Base-by-base conservation (phyloP, 2,329 filamentous ascomycete genomes). In the Cylindrodendrum hubeiense region DNA sequence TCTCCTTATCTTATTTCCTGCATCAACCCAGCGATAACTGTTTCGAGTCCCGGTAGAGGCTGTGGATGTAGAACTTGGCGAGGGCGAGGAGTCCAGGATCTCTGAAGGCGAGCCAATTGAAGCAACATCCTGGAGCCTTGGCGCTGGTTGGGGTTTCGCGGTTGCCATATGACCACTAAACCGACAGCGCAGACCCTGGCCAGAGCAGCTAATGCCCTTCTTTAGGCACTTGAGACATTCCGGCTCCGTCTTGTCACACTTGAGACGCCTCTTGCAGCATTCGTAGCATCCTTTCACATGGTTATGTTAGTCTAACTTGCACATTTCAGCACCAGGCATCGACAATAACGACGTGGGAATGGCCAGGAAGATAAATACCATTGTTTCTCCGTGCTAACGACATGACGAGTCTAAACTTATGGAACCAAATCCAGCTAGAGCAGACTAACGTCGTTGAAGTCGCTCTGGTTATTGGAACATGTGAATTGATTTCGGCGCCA, bases 201-300 rank as follows among this genome's bases (percentile, higher is more conserved):
- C 80, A 1, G 80, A 82, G 66, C 80, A 82, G 8, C 74, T 68
- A 19, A 82, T 71, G n/a, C 76, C 76, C 34, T 77, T 78, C 59
- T 82, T 81, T 10, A 73, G 66, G 58, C 80, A 82, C 54, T 82
- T 82, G 21, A 71, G 65, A 60, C 80, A 82, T 59, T 76, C 71
- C 2, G 80, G 80, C 51, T 79, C 76, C 19, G 74, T 73, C 63
- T 78, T 79, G 67, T 82, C 80, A 67, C 80, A 82, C 33, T 75
- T 76, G 28, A 82, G 77, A 24, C 80, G 76, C 37, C 80, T 75
- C 54, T 71, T 76, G 53, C 74, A 77, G 66, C 80, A 82, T 67
- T 82, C 77, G 39, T 78, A 77, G 53, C 80, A 82, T 21, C 80
- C 78, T 30, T 75, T 65, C 79, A 81, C 63, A 81, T 75, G 26